Conservation (phyloP, 306 rosid species). For the Pyrus communis region DNA sequence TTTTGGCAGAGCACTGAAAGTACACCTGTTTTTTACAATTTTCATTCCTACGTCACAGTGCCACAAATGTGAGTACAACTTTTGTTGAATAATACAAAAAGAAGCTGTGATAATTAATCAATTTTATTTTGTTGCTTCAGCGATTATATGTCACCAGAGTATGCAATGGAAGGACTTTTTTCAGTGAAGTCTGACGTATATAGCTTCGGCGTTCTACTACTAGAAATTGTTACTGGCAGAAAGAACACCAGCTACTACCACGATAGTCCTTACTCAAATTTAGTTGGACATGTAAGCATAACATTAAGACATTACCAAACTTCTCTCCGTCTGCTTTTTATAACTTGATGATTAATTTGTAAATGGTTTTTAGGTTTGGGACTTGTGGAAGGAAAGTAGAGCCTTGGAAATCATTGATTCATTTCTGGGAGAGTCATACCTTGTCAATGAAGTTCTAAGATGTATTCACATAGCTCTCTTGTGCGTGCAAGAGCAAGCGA, state of each 20-base stretch:
- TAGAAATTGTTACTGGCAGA: slow-evolving; percentile 16
- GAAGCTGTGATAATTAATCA: slow-evolving; percentile 2
- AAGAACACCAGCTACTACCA: neutral
- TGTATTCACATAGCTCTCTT: slow-evolving; percentile 3
- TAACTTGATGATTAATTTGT: neutral
- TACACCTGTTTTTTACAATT: too few species aligned
- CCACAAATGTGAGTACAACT: neutral
- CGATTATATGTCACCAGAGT: slow-evolving; percentile 9
- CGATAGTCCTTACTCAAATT: too few species aligned
- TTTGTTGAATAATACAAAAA: too few species aligned
- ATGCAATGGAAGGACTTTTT: slow-evolving; percentile 1
- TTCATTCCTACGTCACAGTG: neutral
- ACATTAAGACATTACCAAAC: too few species aligned
- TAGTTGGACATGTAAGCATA: neutral
- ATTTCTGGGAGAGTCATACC: neutral
- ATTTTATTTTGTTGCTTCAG: neutral
- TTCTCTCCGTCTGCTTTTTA: neutral
- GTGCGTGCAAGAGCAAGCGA: slow-evolving; percentile 5
- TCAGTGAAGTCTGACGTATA: slow-evolving; percentile 12
- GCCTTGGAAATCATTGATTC: neutral
- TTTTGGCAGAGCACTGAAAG: slow-evolving; percentile 42
- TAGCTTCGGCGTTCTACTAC: slow-evolving; percentile 15
- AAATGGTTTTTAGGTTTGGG: neutral
- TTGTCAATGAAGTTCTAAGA: neutral
- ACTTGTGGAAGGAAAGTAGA: neutral